Evolutionary conservation across 345 rosid species (phyloP).

Genomic region (Firmiana major): DNA sequence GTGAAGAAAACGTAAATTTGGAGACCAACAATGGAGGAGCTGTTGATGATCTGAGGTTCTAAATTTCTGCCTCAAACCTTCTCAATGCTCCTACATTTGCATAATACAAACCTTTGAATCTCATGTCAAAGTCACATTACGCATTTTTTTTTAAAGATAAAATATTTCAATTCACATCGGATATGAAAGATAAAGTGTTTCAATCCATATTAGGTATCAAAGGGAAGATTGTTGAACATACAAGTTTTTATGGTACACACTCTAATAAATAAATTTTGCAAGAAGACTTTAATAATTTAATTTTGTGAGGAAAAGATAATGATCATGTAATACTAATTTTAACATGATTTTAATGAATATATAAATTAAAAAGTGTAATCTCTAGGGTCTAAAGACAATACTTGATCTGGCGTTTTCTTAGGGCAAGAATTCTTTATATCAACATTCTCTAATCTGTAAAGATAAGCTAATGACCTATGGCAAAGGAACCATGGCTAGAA

Average conservation of each 20-base stretch:
- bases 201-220: no score
- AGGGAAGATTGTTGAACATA: no score
- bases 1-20: background rate
- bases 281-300: no score
- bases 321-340: no score
- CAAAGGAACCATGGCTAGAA: conserved; percentile 8
- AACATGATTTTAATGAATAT: background rate
- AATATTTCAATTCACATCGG: no score
- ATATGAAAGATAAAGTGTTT: no score
- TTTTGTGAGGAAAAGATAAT: background rate
- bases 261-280: no score
- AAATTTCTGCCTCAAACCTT: background rate
- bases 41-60: background rate
- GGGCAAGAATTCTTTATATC: background rate
- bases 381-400: conserved; percentile 4
- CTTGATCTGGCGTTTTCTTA: background rate
- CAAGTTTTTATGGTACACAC: no score
- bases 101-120: background rate
- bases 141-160: no score
- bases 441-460: background rate
- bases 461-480: background rate
- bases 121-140: background rate
- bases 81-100: background rate
- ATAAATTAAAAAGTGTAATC: background rate
- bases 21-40: background rate